Evolutionary conservation across 1,139 yeast species (phyloP).

Genomic region (Hansenula sp.): DNA sequence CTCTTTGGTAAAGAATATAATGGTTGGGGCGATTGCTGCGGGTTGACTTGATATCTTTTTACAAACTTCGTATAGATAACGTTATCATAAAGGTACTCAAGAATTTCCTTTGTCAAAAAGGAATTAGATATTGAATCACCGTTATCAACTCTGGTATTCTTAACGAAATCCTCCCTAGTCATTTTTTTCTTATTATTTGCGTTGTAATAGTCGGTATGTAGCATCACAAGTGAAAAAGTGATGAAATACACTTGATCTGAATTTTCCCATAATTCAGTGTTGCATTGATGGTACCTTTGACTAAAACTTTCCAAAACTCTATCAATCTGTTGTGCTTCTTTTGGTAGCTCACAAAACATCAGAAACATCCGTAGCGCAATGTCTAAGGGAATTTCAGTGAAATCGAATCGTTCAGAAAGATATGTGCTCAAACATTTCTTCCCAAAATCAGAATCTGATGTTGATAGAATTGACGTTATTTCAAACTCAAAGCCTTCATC

Average conservation of each 20-base stretch:
- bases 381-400: constrained; percentile 53
- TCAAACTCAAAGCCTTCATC: constrained; percentile 31
- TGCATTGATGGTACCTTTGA: constrained; percentile 33
- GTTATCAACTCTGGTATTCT: constrained; percentile 35
- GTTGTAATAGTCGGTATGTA: constrained; percentile 70
- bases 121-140: constrained; percentile 23
- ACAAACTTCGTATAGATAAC: constrained; percentile 52
- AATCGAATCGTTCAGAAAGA: constrained; percentile 38
- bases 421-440: constrained; percentile 34
- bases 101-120: constrained; percentile 30
- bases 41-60: constrained; percentile 9
- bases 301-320: constrained; percentile 56
- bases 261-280: constrained; percentile 26
- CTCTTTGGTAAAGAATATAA: constrained; percentile 21
- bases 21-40: constrained; percentile 6
- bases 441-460: constrained; percentile 32
- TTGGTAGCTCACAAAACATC: constrained; percentile 53
- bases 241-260: constrained; percentile 53
- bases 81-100: constrained; percentile 60
- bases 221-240: constrained; percentile 56
- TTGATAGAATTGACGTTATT: constrained; percentile 35
- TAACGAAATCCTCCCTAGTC: constrained; percentile 57
- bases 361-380: constrained; percentile 56
- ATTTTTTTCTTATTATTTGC: constrained; percentile 59
- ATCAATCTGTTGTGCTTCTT: constrained; percentile 71